Evolutionary conservation across 78 protist species (phyloP), one percentile per base, ranked within the genome.

Genomic region (Pelomyxa schiedti): DNA sequence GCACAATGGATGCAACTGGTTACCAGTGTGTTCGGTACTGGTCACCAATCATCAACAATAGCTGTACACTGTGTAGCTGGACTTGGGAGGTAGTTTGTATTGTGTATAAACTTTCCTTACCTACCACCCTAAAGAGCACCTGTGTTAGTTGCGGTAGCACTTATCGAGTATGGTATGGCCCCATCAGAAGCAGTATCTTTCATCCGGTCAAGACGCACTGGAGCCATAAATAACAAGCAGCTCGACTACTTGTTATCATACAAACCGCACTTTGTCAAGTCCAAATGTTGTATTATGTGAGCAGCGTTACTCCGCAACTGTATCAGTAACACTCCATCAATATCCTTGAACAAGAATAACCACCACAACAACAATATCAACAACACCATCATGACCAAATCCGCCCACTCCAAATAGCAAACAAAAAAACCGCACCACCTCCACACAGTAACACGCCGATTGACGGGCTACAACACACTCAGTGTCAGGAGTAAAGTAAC

Each of bases 11-110:
- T 82, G 47, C 69, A 41, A 29, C 32, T 38, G 3, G 63, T 67
- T 16, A 42, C 38, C 28, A 22, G 32, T 35, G 42, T 52, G 72
- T 79, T 43, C 7, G 87, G 66, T 53, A 22, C 38, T 32, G 66
- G 71, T 8, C 58, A 16, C 32, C 58, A 16, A 16, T 47, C 58
- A 16, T 77, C 66, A 71, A 71, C 80, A 32, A 72, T 84, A 39
- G 89, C 83, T 3, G 78, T 84, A 8, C 89, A 84, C 43, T 84
- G 89, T 41, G 85, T 79, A 22, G 84, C 85, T 8, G 89, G 89
- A n/a, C 84, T 84, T 30, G 89, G 89, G 1, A 0, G 74, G 68
- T 28, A 7, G 32, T 35, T 1, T 1, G 6, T 29, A 4, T 16
- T 16, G 32, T n/a, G n/a, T n/a, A n/a, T n/a, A n/a, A n/a, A n/a